Evolutionary conservation across 257 asterid species (phyloP).

Genomic region (Primulina eburnea): DNA sequence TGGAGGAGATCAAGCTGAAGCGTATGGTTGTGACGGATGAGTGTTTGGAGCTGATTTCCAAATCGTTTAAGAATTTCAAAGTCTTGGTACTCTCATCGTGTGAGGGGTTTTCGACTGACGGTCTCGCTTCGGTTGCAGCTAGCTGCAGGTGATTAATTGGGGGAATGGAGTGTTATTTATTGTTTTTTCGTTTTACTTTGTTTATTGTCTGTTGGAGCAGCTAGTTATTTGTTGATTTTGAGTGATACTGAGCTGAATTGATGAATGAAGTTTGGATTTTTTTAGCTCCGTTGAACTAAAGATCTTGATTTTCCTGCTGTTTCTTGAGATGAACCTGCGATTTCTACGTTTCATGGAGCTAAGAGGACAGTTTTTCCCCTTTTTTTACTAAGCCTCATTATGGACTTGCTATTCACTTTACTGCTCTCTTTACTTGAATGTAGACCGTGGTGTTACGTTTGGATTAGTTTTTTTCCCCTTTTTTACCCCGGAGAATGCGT

Average conservation of each 20-base stretch:
- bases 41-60: constrained; percentile 68
- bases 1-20: constrained; percentile 89
- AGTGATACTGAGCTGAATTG: constrained; percentile 15
- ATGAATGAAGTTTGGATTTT: constrained; percentile 8
- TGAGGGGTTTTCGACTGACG: constrained; percentile 84
- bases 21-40: constrained; percentile 88
- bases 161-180: background rate
- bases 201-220: background rate
- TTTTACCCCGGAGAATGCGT: background rate
- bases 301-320: background rate
- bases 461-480: background rate
- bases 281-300: background rate
- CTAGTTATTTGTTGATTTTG: constrained; percentile 1
- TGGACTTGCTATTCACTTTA: constrained; percentile 11
- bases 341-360: constrained; percentile 8
- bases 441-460: background rate
- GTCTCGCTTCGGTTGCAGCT: constrained; percentile 87
- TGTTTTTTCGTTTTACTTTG: background rate
- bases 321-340: background rate
- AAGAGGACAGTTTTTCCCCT: background rate
- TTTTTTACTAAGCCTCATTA: background rate
- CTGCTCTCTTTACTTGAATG: background rate
- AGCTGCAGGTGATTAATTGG: constrained; percentile 62
- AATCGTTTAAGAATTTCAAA: constrained; percentile 68
- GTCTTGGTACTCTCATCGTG: constrained; percentile 74